Evolutionary conservation across 768 basidiomycete genomes (phyloP).

Genomic region (Hericium erinaceus): DNA sequence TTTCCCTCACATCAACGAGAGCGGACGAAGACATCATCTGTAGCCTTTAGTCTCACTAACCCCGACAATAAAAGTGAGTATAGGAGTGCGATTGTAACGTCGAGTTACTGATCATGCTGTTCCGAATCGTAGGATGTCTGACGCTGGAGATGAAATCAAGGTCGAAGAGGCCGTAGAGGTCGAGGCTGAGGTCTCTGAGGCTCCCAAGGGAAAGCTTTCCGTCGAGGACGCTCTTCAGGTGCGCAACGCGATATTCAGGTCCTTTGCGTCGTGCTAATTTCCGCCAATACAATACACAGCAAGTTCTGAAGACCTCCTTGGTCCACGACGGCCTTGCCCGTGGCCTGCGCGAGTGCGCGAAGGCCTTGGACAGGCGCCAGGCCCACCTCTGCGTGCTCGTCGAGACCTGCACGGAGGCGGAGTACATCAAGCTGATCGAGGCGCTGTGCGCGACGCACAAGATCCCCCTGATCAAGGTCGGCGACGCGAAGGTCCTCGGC

Average conservation of each 20-base stretch:
- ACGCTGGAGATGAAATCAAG: constrained; percentile 93
- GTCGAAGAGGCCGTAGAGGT: constrained; percentile 57
- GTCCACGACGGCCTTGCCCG: constrained; percentile 97
- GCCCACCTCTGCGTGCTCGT: constrained; percentile 98
- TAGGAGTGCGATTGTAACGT: not conserved
- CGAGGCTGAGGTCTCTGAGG: constrained; percentile 79
- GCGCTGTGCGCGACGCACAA: constrained; percentile 99
- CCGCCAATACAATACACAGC: constrained; percentile 32
- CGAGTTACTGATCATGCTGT: not conserved
- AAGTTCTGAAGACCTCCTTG: constrained; percentile 98
- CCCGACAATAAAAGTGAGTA: constrained; percentile 19
- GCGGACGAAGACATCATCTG: constrained; percentile 82
- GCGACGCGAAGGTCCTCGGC: constrained; percentile 95
- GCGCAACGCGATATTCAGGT: constrained; percentile 7
- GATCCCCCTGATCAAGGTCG: constrained; percentile 99
- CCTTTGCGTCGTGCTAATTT: not conserved
- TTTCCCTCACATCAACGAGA: constrained; percentile 80
- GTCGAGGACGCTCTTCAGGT: constrained; percentile 94
- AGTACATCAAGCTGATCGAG: constrained; percentile 99
- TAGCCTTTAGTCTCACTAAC: constrained; percentile 7
- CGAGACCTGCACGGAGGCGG: constrained; percentile 97
- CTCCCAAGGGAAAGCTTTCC: constrained; percentile 90
- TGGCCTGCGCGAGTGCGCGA: constrained; percentile 94
- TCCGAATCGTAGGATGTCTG: constrained; percentile 64
- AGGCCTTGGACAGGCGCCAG: constrained; percentile 97